Evolutionary conservation across 2,329 filamentous ascomycete genomes (phyloP).

Genomic region (Paecilomyces dactylethromorphus): DNA sequence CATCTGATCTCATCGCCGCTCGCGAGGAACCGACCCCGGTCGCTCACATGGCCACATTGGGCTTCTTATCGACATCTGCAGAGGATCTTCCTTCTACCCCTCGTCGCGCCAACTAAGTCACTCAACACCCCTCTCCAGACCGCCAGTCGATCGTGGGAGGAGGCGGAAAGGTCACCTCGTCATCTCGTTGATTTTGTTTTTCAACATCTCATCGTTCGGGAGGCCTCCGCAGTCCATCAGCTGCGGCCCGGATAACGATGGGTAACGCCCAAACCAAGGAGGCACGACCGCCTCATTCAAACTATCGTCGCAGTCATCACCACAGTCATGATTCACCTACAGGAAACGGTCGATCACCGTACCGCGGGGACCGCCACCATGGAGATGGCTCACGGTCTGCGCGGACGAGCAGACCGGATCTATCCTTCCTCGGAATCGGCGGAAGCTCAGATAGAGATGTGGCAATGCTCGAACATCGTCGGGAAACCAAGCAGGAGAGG

Average conservation of each 20-base stretch:
- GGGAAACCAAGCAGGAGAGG: conserved; percentile 85
- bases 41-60: conserved; percentile 24
- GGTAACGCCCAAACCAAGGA: conserved; percentile 44
- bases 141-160: background rate
- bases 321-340: conserved; percentile 16
- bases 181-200: background rate
- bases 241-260: conserved; percentile 20
- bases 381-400: conserved; percentile 40
- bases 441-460: conserved; percentile 44
- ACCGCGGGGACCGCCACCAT: conserved; percentile 17
- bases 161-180: background rate
- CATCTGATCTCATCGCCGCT: conserved; percentile 20
- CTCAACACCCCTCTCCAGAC: conserved; percentile 2
- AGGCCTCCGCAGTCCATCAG: background rate
- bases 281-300: conserved; percentile 25
- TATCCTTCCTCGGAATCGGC: conserved; percentile 53
- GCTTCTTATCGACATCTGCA: conserved; percentile 9
- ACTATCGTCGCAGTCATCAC: conserved; percentile 24
- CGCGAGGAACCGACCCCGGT: conserved; percentile 10
- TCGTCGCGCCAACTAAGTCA: conserved; percentile 8
- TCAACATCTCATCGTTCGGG: background rate
- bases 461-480: conserved; percentile 52
- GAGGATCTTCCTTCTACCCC: conserved; percentile 1
- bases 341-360: conserved; percentile 22
- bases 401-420: conserved; percentile 51